Conservation (phyloP, 2,329 filamentous ascomycete genomes). For the Dactylellina leptospora region DNA sequence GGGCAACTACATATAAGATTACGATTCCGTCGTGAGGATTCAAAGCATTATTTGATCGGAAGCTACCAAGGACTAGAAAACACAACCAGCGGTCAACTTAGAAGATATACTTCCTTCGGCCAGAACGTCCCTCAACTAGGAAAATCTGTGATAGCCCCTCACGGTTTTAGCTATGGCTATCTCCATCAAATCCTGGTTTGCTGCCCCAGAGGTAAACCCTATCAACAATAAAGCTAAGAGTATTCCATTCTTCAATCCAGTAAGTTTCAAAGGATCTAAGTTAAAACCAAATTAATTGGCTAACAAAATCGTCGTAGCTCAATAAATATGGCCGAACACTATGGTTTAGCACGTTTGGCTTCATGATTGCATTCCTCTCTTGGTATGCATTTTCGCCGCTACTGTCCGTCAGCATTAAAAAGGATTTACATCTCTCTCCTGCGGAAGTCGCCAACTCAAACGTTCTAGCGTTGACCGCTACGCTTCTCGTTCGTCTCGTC, state of each 20-base stretch:
- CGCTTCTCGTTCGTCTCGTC: constrained; percentile 75
- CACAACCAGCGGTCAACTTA: too few species aligned
- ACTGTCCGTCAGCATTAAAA: constrained; percentile 78
- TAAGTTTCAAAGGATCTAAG: constrained; percentile 59
- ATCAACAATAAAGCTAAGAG: constrained; percentile 83
- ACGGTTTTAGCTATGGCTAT: constrained; percentile 22
- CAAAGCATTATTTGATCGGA: background rate
- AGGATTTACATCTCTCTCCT: constrained; percentile 76
- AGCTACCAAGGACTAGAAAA: background rate
- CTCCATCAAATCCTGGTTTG: constrained; percentile 37
- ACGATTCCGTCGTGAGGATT: constrained; percentile 1
- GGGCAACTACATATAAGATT: constrained; percentile 42
- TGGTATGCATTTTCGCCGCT: constrained; percentile 93
- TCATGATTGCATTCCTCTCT: constrained; percentile 87
- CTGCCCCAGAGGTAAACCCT: constrained; percentile 78
- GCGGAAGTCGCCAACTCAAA: constrained; percentile 86
- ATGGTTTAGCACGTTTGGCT: constrained; percentile 87
- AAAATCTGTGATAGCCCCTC: too few species aligned
- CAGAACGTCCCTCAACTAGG: too few species aligned
- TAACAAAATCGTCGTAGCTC: constrained; percentile 41
- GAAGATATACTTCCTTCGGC: too few species aligned
- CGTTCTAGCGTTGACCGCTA: constrained; percentile 79
- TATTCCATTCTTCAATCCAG: constrained; percentile 78
- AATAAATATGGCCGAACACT: constrained; percentile 86
- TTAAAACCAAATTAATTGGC: background rate